Conservation (phyloP, 441 rosid genomes). For the Erodium moschatum region DNA sequence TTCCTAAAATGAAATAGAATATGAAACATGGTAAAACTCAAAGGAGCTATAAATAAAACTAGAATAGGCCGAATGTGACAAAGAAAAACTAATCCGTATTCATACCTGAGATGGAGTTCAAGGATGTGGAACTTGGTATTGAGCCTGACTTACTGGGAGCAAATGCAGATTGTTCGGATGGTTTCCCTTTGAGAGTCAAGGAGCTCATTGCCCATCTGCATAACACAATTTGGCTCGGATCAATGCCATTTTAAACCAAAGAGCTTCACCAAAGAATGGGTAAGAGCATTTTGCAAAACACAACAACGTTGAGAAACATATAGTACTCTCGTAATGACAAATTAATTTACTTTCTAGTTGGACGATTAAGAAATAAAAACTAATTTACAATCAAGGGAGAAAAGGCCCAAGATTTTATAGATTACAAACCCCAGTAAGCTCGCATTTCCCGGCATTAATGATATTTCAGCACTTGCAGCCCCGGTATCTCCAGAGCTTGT, state of each 20-base stretch:
- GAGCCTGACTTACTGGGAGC: slow-evolving; percentile 47
- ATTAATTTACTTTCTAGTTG: not conserved
- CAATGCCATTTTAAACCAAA: slow-evolving; percentile 12
- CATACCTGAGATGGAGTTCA: slow-evolving; percentile 64
- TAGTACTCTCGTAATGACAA: not conserved
- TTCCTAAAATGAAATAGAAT: not conserved
- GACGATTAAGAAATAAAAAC: too few species aligned
- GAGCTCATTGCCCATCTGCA: slow-evolving; percentile 99
- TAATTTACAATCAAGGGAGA: too few species aligned
- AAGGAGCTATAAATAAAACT: not conserved
- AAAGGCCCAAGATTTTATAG: not conserved
- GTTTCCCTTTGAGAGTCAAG: slow-evolving; percentile 87
- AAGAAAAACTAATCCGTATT: not conserved
- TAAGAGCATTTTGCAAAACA: not conserved
- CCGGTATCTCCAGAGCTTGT: slow-evolving; percentile 50
- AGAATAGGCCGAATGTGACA: too few species aligned
- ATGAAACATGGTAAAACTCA: not conserved
- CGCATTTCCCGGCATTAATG: slow-evolving; percentile 74
- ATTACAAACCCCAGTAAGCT: slow-evolving; percentile 78
- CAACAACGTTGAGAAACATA: not conserved
- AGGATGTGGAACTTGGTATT: slow-evolving; percentile 37
- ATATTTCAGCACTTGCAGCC: slow-evolving; percentile 45
- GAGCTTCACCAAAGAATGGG: not conserved
- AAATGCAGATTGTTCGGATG: slow-evolving; percentile 69
- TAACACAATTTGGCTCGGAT: not conserved